phyloP scores from a whole-genome alignment of 345 rosid species.

The Camelina neglecta region DNA sequence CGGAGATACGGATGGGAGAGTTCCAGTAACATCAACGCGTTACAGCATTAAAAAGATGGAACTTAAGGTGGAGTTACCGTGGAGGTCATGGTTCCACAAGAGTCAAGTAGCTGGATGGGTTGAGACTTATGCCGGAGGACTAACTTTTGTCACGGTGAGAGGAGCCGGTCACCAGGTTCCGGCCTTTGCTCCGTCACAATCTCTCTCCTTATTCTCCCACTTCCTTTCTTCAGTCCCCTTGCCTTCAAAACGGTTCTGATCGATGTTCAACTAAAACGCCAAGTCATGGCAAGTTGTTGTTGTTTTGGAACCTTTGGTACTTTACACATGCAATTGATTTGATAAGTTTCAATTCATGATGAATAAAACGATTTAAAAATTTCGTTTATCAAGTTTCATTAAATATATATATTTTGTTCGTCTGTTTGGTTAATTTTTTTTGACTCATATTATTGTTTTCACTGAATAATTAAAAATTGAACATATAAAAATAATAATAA shows the following conservation, averaged over 20 bases:
- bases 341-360: conserved; percentile 16
- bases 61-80: conserved; percentile 50
- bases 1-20: conserved; percentile 88
- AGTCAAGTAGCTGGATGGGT: conserved; percentile 80
- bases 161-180: conserved; percentile 88
- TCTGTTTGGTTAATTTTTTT: not conserved
- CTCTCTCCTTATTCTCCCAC: conserved; percentile 65
- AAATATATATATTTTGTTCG: not conserved
- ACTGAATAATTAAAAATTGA: not conserved
- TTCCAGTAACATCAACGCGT: conserved; percentile 79
- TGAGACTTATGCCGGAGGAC: conserved; percentile 60
- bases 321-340: conserved; percentile 15
- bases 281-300: conserved; percentile 19
- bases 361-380: not conserved
- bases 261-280: not conserved
- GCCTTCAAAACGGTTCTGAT: conserved; percentile 51
- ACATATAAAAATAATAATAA: not conserved
- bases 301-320: not conserved
- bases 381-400: not conserved
- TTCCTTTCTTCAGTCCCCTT: conserved; percentile 50
- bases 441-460: not conserved
- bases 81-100: conserved; percentile 82
- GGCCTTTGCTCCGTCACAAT: conserved; percentile 54
- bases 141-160: conserved; percentile 63
- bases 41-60: conserved; percentile 65